Conservation (phyloP, 2,329 filamentous ascomycete genomes). For the Fusarium redolens region DNA sequence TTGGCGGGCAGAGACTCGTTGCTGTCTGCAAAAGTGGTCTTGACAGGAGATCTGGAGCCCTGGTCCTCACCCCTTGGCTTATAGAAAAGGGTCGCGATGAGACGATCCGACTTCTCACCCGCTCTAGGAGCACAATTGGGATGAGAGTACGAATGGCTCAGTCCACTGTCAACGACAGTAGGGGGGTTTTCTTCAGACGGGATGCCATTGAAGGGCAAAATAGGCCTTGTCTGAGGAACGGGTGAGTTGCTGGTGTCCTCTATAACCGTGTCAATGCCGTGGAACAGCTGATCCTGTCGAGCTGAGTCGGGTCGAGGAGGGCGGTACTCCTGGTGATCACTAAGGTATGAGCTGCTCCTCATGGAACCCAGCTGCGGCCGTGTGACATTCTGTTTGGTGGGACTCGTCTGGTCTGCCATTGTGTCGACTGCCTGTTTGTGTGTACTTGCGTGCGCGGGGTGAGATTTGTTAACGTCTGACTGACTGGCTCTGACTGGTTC, state of each 20-base stretch:
- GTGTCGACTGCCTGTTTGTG: background rate
- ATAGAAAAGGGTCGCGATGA: conserved; percentile 74
- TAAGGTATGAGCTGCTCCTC: conserved; percentile 71
- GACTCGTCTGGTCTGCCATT: conserved; percentile 50
- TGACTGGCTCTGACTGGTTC: conserved; percentile 12
- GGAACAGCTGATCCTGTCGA: conserved; percentile 59
- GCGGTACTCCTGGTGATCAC: conserved; percentile 73
- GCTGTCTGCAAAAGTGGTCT: conserved; percentile 46
- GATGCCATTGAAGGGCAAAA: conserved; percentile 68
- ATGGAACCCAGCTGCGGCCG: conserved; percentile 63
- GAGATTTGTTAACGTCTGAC: conserved; percentile 31
- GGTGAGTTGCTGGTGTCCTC: conserved; percentile 61
- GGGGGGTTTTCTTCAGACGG: conserved; percentile 69
- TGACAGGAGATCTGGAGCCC: conserved; percentile 49
- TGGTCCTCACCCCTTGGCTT: conserved; percentile 54
- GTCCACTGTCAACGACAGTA: conserved; percentile 70
- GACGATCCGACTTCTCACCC: conserved; percentile 60
- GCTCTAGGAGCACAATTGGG: conserved; percentile 68
- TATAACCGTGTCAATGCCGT: conserved; percentile 73
- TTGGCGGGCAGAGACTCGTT: conserved; percentile 59
- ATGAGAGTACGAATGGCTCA: conserved; percentile 72
- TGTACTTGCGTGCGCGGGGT: conserved; percentile 19
- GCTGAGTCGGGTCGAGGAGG: conserved; percentile 65
- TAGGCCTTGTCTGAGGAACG: conserved; percentile 54
- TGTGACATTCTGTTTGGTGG: conserved; percentile 49